Evolutionary conservation across 345 rosid species (phyloP).

Genomic region (Bruguiera parviflora): DNA sequence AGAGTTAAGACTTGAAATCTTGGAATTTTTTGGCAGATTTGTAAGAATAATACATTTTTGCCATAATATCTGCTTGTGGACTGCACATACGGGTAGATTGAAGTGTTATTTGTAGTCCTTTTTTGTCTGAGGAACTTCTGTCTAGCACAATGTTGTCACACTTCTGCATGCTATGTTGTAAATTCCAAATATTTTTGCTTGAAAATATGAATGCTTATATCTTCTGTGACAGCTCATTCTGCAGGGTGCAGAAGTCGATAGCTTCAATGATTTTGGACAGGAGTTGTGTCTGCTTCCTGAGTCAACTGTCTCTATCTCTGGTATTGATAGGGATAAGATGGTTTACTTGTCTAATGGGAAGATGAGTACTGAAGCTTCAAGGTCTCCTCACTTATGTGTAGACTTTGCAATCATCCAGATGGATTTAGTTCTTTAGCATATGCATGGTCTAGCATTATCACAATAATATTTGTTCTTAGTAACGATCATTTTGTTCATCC

Average conservation of each 20-base stretch:
- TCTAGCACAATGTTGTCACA: neutral
- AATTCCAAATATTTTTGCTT: neutral
- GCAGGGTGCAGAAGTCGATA: constrained; percentile 31
- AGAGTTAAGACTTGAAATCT: too few relatives aligned
- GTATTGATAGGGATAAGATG: constrained; percentile 22
- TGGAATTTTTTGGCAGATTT: too few relatives aligned
- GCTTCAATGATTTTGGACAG: constrained; percentile 48
- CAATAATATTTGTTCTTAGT: too few relatives aligned
- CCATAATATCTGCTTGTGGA: too few relatives aligned
- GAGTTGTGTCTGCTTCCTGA: constrained; percentile 35
- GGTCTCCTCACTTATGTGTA: constrained; percentile 17
- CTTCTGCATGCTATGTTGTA: neutral
- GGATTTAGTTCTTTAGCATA: neutral
- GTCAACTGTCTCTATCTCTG: constrained; percentile 20
- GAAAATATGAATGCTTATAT: constrained; percentile 2
- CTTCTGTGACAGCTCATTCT: neutral
- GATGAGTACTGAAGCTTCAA: constrained; percentile 7
- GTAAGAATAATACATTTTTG: too few relatives aligned
- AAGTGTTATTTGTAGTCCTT: neutral
- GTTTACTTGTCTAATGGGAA: constrained; percentile 4
- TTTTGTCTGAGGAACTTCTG: neutral
- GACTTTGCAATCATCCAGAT: neutral
- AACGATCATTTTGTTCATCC: neutral
- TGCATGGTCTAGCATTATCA: too few relatives aligned
- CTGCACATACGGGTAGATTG: neutral